phyloP scores from a whole-genome alignment of 2,329 filamentous ascomycete genomes.

The Diaporthe eres region DNA sequence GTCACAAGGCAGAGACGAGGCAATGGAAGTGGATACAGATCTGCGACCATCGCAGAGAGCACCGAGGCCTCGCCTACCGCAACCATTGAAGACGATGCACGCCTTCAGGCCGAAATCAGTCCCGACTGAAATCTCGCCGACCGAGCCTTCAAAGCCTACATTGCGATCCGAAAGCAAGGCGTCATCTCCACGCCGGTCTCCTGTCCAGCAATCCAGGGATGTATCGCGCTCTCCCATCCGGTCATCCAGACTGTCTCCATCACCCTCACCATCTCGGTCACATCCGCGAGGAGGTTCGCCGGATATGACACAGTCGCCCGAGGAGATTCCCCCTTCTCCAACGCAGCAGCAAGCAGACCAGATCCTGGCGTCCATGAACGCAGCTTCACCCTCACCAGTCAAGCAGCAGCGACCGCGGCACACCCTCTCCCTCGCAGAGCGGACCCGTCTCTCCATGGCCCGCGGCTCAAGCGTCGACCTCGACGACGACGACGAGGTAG shows the following conservation, averaged over 20 bases:
- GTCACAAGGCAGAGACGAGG: background rate
- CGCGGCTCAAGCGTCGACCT: slow-evolving; percentile 60
- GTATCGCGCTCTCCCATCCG: background rate
- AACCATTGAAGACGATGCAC: slow-evolving; percentile 33
- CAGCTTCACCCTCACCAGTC: slow-evolving; percentile 69
- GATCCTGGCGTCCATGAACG: slow-evolving; percentile 69
- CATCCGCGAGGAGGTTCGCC: background rate
- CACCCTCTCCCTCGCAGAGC: slow-evolving; percentile 78
- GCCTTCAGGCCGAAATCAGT: slow-evolving; percentile 34
- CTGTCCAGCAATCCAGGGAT: background rate
- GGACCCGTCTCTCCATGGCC: slow-evolving; percentile 86
- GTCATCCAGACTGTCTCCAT: background rate
- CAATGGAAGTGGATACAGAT: background rate
- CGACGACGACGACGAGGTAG: slow-evolving; percentile 44
- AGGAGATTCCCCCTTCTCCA: slow-evolving; percentile 50
- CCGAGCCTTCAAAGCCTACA: slow-evolving; percentile 11
- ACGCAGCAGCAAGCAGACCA: slow-evolving; percentile 68
- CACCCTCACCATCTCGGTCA: slow-evolving; percentile 35
- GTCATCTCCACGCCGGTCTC: slow-evolving; percentile 14
- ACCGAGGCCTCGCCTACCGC: slow-evolving; percentile 18
- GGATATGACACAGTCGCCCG: slow-evolving; percentile 35
- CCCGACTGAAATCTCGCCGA: slow-evolving; percentile 31
- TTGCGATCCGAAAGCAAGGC: background rate
- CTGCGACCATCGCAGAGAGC: background rate
- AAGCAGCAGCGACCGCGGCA: slow-evolving; percentile 65